Evolutionary conservation across 2,329 filamentous ascomycete species (phyloP), one percentile per base, ranked within the genome.

Genomic region (Fusarium hainanense): DNA sequence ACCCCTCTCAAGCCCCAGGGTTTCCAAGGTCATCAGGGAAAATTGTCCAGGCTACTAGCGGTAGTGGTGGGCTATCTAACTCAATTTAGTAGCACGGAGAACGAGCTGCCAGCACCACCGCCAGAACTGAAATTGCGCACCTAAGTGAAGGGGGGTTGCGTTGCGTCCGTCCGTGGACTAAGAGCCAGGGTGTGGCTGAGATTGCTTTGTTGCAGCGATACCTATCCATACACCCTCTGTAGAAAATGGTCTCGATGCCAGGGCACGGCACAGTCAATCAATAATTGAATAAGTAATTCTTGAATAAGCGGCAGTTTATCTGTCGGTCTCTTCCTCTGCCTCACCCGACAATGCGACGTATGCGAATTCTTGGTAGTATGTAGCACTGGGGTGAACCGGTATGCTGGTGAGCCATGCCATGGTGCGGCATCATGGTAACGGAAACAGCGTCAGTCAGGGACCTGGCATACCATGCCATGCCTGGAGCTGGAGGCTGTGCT

Each of bases 41-140:
- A 65, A 66, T 55, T 32, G 54, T 40, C 50, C 48, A 47, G 42
- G 55, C 44, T 68, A 61, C 50, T 62, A 48, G 44, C 47, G 52
- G 55, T 57, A 42, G 50, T 57, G 37, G 67, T 69, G 66, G 52
- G 58, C 30, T 46, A 25, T 18, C 63, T 56, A 61, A 52, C 40
- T 30, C 41, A 28, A 52, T 34, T 21, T 48, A 66, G 66, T 40
- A 63, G 48, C 54, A 55, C 48, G 48, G 51, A 56, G 37, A 48
- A 46, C 21, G 18, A 51, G 25, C 48, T 51, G 48, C 50, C 63
- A 66, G 54, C 46, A 42, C 50, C 57, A 58, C 54, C 56, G 54
- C 61, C 54, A 58, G 63, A 63, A 51, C 67, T 64, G 73, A 75
- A 75, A 75, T 75, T 75, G 65, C 73, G 57, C 64, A 66, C 54